Conservation (phyloP, 2,329 filamentous ascomycete genomes). For the Cadophora luteo-olivacea region DNA sequence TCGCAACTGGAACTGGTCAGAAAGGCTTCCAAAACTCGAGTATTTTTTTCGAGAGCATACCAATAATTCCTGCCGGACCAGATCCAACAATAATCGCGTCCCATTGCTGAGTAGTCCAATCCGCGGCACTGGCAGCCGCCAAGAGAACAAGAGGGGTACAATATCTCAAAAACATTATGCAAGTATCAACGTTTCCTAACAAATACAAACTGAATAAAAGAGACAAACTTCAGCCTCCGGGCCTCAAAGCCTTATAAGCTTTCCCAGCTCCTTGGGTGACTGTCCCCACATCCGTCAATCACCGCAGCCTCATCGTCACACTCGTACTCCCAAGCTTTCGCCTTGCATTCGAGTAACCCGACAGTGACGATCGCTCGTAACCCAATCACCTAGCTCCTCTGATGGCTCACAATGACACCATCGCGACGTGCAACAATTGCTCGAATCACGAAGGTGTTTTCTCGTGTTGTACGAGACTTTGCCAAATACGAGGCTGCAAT, state of each 20-base stretch:
- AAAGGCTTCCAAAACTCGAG: not conserved
- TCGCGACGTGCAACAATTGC: not conserved
- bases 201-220: not conserved
- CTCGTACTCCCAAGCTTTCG: no score
- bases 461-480: slow-evolving; percentile 4
- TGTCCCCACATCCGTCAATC: not conserved
- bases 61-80: slow-evolving; percentile 58
- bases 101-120: slow-evolving; percentile 35
- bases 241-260: not conserved
- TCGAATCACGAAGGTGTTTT: not conserved
- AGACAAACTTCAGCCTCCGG: not conserved
- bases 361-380: not conserved
- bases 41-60: slow-evolving; percentile 23
- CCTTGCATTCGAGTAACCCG: not conserved
- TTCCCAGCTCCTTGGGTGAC: not conserved
- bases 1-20: slow-evolving; percentile 22
- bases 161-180: not conserved
- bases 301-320: not conserved
- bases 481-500: slow-evolving; percentile 2
- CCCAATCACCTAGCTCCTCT: not conserved
- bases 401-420: not conserved
- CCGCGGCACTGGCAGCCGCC: slow-evolving; percentile 11
- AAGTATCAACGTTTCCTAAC: not conserved
- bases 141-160: not conserved
- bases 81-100: slow-evolving; percentile 54